Evolutionary conservation across 2,329 filamentous ascomycete species (phyloP).

Genomic region (Xylaria sp.): DNA sequence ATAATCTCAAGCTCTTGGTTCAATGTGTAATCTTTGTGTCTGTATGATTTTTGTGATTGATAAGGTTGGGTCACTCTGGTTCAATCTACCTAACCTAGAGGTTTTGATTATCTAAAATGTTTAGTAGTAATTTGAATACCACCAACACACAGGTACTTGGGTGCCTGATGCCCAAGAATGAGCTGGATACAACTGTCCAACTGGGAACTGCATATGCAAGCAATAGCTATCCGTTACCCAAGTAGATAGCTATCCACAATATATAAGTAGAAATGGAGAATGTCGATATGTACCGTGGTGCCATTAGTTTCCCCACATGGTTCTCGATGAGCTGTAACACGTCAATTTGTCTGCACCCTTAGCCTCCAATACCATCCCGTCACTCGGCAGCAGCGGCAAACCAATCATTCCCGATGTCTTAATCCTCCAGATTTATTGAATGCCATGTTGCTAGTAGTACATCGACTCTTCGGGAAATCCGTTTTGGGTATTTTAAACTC

Average conservation of each 20-base stretch:
- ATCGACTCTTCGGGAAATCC: conserved; percentile 1
- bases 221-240: neutral
- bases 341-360: conserved; percentile 8
- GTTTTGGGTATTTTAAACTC: neutral
- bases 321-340: conserved; percentile 18
- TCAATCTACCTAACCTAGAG: neutral
- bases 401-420: neutral
- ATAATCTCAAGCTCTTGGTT: too few species aligned
- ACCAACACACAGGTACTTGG: neutral
- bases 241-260: neutral
- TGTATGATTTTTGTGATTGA: neutral
- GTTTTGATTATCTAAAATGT: neutral
- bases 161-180: conserved; percentile 12
- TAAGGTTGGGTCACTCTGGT: neutral
- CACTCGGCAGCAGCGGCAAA: neutral
- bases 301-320: conserved; percentile 20
- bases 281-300: neutral
- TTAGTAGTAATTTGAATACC: neutral
- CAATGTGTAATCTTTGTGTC: too few species aligned
- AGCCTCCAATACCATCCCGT: neutral
- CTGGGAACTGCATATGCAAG: conserved; percentile 18
- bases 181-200: neutral
- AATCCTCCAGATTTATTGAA: neutral
- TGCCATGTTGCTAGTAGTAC: conserved; percentile 6
- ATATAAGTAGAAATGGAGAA: neutral